phyloP scores from a whole-genome alignment of 257 asterid genomes.

The Coffea canephora region DNA sequence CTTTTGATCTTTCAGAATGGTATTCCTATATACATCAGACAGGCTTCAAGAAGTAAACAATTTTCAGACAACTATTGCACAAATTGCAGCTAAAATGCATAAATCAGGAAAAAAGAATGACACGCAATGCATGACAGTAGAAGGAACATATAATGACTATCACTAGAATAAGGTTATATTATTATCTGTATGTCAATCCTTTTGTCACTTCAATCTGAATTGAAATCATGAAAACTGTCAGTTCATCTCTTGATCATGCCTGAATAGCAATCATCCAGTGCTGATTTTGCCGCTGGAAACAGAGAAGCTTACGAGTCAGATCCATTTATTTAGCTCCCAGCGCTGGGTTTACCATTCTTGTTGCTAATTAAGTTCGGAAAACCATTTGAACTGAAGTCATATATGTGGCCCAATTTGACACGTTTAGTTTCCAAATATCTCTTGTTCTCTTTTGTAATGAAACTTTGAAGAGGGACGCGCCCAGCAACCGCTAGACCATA shows the following conservation, averaged over 20 bases:
- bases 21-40: not conserved
- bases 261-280: not conserved
- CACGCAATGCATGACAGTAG: not conserved
- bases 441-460: conserved; percentile 80
- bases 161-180: not conserved
- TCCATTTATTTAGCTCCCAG: conserved; percentile 16
- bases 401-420: conserved; percentile 90
- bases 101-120: conserved; percentile 2
- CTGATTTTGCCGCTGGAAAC: not conserved
- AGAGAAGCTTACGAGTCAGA: conserved; percentile 24
- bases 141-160: not conserved
- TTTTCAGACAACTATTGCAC: not conserved
- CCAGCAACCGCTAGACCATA: conserved; percentile 85
- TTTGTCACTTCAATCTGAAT: not conserved
- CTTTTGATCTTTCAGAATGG: not conserved
- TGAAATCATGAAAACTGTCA: not conserved
- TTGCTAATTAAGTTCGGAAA: conserved; percentile 44
- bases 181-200: not conserved
- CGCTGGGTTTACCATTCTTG: conserved; percentile 33
- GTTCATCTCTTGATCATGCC: not conserved
- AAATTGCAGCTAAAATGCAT: not conserved
- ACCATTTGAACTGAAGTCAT: conserved; percentile 59
- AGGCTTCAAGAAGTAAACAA: not conserved
- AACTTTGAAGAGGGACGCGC: conserved; percentile 72
- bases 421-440: conserved; percentile 90